Evolutionary conservation across 345 rosid genomes (phyloP).

Genomic region (Salix arbutifolia): DNA sequence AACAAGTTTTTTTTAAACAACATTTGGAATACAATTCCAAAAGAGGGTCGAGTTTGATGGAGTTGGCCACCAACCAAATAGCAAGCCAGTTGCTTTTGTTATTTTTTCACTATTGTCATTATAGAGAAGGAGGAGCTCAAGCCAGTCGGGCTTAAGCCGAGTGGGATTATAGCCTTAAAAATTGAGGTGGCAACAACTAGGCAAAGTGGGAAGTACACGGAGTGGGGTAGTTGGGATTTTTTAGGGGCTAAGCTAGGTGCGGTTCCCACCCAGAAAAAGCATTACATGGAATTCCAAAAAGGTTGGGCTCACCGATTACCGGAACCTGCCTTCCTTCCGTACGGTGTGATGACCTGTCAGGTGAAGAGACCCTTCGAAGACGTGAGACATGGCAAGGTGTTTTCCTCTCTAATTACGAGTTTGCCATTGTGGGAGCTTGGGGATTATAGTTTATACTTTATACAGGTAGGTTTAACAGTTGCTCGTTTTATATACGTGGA

Average conservation of each 20-base stretch:
- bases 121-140: no score
- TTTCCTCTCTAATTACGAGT: no score
- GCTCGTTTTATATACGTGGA: no score
- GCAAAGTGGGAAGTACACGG: neutral
- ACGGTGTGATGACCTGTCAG: neutral
- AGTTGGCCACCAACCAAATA: constrained; percentile 9
- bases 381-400: neutral
- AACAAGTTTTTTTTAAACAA: no score
- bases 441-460: no score
- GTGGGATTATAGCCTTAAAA: neutral
- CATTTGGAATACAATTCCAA: no score
- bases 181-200: constrained; percentile 22
- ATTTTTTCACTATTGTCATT: neutral
- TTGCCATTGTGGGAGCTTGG: no score
- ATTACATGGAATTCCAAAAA: neutral
- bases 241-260: constrained; percentile 15
- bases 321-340: neutral
- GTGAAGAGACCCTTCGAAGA: neutral
- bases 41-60: neutral
- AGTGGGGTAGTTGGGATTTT: constrained; percentile 24
- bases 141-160: neutral
- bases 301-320: neutral
- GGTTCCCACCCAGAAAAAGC: constrained; percentile 9
- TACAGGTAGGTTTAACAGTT: no score
- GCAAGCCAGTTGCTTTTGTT: neutral